phyloP scores from a whole-genome alignment of 2,329 filamentous ascomycete species.

The Fusarium newnesense region DNA sequence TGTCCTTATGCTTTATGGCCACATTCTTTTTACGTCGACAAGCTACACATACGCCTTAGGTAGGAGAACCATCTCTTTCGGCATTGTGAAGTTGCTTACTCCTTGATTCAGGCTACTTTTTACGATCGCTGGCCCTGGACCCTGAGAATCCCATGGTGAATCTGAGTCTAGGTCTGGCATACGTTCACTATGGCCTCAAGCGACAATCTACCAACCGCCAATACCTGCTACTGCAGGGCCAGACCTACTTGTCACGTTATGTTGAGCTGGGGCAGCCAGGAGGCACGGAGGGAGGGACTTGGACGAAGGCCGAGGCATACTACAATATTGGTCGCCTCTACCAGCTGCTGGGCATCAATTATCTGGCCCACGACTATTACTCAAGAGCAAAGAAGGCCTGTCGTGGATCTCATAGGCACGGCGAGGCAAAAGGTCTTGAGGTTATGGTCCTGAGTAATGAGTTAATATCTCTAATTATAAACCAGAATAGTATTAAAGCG shows the following conservation, averaged over 20 bases:
- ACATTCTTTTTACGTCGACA: conserved; percentile 86
- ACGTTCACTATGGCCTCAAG: conserved; percentile 90
- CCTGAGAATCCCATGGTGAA: conserved; percentile 82
- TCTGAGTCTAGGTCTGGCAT: conserved; percentile 83
- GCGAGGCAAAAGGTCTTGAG: conserved; percentile 39
- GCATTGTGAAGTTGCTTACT: neutral
- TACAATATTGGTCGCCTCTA: conserved; percentile 54
- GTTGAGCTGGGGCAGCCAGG: conserved; percentile 28
- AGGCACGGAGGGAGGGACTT: neutral
- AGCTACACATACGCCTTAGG: conserved; percentile 86
- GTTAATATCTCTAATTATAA: conserved; percentile 46
- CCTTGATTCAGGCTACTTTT: conserved; percentile 74
- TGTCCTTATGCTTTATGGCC: conserved; percentile 87
- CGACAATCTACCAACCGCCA: conserved; percentile 91
- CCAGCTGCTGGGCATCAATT: conserved; percentile 50
- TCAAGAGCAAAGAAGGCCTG: conserved; percentile 48
- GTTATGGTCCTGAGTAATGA: conserved; percentile 48
- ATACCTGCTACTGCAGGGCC: conserved; percentile 84
- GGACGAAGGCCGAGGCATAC: conserved; percentile 47
- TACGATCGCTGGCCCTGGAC: conserved; percentile 78
- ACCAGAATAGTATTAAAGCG: conserved; percentile 45
- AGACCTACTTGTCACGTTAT: conserved; percentile 75
- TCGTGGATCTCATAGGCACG: neutral
- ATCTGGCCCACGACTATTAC: conserved; percentile 78
- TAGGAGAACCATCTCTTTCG: conserved; percentile 47